These are phyloP conservation scores for Lipomyces lipofer DNA, from an alignment of 805 yeast species.

Conservation along the genomic window DNA sequence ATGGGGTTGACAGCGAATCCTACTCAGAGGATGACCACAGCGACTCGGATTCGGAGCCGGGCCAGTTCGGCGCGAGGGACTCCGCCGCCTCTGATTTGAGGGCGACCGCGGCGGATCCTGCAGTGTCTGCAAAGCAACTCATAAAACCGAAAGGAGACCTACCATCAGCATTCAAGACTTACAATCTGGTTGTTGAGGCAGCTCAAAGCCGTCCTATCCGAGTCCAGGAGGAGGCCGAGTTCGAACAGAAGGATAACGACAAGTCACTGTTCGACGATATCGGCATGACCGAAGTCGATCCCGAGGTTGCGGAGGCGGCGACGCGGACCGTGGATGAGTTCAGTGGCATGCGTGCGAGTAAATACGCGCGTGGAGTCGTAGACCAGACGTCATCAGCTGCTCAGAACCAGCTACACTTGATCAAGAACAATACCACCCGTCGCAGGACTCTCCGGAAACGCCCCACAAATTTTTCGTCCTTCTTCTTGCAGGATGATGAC, in stretches of 20 bases:
- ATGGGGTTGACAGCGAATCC: too few relatives aligned
- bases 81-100: too few relatives aligned
- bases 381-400: too few relatives aligned
- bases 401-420: too few relatives aligned
- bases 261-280: not conserved
- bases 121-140: too few relatives aligned
- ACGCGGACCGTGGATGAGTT: not conserved
- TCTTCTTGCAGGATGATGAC: not conserved
- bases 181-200: not conserved
- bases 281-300: not conserved
- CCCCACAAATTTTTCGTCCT: not conserved
- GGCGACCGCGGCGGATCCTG: too few relatives aligned
- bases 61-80: too few relatives aligned
- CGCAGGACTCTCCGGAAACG: not conserved
- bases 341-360: not conserved
- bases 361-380: not conserved
- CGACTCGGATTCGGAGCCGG: too few relatives aligned
- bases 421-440: too few relatives aligned
- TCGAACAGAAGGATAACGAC: not conserved
- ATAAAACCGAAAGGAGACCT: too few relatives aligned
- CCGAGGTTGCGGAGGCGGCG: not conserved
- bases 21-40: too few relatives aligned
- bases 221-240: constrained; percentile 10
- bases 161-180: not conserved
- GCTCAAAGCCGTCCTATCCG: not conserved